These are phyloP conservation scores for Choanephora cucurbitarum DNA, from an alignment of 371 early-diverging fungal genomes.

Conservation along the genomic window DNA sequence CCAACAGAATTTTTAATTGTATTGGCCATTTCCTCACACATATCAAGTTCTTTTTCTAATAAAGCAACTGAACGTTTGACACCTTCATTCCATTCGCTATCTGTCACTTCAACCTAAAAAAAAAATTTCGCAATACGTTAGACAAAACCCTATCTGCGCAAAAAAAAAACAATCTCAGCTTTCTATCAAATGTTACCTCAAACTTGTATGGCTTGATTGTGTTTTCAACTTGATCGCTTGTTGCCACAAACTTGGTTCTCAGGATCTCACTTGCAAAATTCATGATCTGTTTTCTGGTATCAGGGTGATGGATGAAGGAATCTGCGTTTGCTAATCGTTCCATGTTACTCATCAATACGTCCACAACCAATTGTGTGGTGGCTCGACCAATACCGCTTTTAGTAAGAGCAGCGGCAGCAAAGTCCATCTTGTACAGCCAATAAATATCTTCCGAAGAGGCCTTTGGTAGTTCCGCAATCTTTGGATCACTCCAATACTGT, in stretches of 20 bases:
- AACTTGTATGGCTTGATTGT: constrained; percentile 98
- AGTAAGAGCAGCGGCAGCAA: constrained; percentile 84
- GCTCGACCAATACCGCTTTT: constrained; percentile 93
- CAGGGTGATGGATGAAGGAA: constrained; percentile 86
- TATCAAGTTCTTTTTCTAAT: constrained; percentile 76
- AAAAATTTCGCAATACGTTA: not conserved
- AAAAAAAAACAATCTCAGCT: not conserved
- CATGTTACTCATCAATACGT: constrained; percentile 83
- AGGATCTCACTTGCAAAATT: constrained; percentile 83
- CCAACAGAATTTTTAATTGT: constrained; percentile 79
- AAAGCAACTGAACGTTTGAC: constrained; percentile 72
- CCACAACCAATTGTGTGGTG: constrained; percentile 90
- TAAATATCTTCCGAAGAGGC: constrained; percentile 59
- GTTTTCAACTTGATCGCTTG: constrained; percentile 97
- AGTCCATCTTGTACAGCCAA: constrained; percentile 85
- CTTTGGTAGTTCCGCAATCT: constrained; percentile 67
- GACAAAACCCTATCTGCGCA: not conserved
- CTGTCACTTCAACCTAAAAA: constrained; percentile 81
- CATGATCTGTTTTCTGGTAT: constrained; percentile 78
- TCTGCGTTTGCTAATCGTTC: constrained; percentile 76
- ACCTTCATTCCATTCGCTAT: constrained; percentile 92
- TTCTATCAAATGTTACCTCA: constrained; percentile 50
- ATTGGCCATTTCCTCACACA: constrained; percentile 71
- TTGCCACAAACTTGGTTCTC: constrained; percentile 80
- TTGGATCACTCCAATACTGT: constrained; percentile 89